Evolutionary conservation across 305 asterid genomes (phyloP).

Genomic region (Rubia balearica): DNA sequence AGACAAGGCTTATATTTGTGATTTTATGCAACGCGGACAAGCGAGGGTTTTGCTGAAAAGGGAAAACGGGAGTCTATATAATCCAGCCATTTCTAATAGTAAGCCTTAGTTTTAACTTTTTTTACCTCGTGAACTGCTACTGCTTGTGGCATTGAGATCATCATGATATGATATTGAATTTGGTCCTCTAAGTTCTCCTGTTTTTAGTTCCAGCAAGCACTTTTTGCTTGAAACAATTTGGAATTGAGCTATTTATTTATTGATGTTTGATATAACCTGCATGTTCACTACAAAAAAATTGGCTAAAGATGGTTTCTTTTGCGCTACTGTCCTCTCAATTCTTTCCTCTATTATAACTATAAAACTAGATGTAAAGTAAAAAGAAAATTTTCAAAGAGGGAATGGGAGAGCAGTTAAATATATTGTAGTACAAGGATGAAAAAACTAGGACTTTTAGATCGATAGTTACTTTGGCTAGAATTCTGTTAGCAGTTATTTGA

Average conservation of each 20-base stretch:
- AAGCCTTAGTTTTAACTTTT: slow-evolving; percentile 16
- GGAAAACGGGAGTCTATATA: slow-evolving; percentile 67
- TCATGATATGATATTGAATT: background rate
- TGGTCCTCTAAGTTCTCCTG: background rate
- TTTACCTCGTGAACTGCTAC: background rate
- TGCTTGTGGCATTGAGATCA: background rate
- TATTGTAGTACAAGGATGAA: background rate
- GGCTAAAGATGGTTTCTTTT: background rate
- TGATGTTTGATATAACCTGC: background rate
- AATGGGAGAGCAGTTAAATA: background rate
- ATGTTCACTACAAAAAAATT: too few relatives aligned
- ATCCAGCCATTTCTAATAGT: slow-evolving; percentile 75
- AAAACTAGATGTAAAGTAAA: background rate
- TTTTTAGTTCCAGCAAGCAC: background rate
- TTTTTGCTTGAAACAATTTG: background rate
- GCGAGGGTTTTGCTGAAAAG: slow-evolving; percentile 69
- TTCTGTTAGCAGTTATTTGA: background rate
- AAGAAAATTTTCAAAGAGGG: background rate
- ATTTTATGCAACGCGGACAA: slow-evolving; percentile 93
- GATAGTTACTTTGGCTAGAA: background rate
- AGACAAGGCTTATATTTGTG: slow-evolving; percentile 91
- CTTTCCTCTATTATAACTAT: background rate
- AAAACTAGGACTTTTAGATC: too few relatives aligned
- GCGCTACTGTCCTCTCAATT: background rate
- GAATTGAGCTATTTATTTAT: background rate